phyloP scores from a whole-genome alignment of 2,329 filamentous ascomycete genomes.

The Penicillium fuscoglaucum region DNA sequence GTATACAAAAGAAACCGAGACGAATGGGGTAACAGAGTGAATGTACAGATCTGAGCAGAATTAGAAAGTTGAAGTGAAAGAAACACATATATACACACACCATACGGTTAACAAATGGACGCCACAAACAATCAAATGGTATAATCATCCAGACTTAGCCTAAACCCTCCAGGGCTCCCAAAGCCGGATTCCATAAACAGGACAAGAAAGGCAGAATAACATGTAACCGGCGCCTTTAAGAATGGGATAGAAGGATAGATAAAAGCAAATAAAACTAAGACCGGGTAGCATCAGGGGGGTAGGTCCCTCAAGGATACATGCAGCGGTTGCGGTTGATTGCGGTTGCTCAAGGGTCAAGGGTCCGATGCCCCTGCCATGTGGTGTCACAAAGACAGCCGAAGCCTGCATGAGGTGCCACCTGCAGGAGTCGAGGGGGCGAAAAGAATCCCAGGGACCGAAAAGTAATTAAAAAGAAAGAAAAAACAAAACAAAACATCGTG shows the following conservation, averaged over 20 bases:
- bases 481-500: conserved; percentile 22
- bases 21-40: not conserved
- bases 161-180: conserved; percentile 6
- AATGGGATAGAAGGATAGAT: conserved; percentile 23
- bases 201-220: conserved; percentile 11
- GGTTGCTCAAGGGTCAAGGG: conserved; percentile 2
- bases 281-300: not conserved
- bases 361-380: conserved; percentile 4
- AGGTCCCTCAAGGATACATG: conserved; percentile 4
- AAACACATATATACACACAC: conserved; percentile 7
- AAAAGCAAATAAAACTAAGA: conserved; percentile 22
- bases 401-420: conserved; percentile 4
- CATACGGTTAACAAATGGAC: conserved; percentile 9
- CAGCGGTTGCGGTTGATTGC: not conserved
- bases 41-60: not conserved
- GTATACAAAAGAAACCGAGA: not conserved
- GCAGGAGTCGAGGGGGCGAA: not conserved
- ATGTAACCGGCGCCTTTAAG: conserved; percentile 29
- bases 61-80: not conserved
- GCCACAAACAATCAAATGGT: conserved; percentile 14
- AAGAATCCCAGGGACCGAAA: conserved; percentile 4
- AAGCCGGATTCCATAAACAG: conserved; percentile 8
- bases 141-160: conserved; percentile 13
- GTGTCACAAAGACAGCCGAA: conserved; percentile 7
- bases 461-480: conserved; percentile 8